Evolutionary conservation across 2,329 filamentous ascomycete species (phyloP).

Genomic region (Cladosporium sp.): DNA sequence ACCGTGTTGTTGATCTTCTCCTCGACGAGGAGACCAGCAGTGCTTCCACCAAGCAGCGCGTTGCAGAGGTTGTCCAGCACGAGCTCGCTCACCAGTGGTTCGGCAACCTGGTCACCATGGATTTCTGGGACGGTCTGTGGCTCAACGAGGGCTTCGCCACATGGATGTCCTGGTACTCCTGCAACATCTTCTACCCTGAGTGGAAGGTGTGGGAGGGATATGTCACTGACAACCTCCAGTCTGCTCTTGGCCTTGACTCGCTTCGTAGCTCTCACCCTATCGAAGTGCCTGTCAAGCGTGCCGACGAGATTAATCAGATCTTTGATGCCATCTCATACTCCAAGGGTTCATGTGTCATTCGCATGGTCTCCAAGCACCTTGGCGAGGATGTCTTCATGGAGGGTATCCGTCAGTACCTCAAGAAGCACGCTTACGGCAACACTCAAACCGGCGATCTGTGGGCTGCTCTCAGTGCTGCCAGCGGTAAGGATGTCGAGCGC

Average conservation of each 20-base stretch:
- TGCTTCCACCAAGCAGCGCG: constrained; percentile 84
- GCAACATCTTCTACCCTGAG: constrained; percentile 92
- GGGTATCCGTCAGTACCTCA: constrained; percentile 85
- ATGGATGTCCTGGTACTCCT: constrained; percentile 92
- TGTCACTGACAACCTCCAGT: constrained; percentile 87
- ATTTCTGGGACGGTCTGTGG: constrained; percentile 98
- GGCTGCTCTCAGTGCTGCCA: constrained; percentile 82
- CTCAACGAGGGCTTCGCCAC: constrained; percentile 92
- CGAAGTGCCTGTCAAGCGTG: constrained; percentile 91
- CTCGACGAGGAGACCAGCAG: constrained; percentile 90
- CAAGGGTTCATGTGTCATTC: constrained; percentile 91
- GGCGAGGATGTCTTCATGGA: constrained; percentile 92
- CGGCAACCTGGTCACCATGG: constrained; percentile 95
- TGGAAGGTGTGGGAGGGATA: constrained; percentile 98
- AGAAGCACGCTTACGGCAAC: constrained; percentile 96
- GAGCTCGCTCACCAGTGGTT: constrained; percentile 98
- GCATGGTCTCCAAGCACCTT: constrained; percentile 95
- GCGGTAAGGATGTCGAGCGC: constrained; percentile 83
- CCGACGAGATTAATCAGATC: constrained; percentile 96
- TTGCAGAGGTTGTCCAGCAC: constrained; percentile 94
- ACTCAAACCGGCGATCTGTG: constrained; percentile 89
- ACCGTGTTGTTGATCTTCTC: constrained; percentile 86
- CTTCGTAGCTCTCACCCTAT: constrained; percentile 94
- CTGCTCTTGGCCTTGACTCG: constrained; percentile 83
- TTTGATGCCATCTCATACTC: constrained; percentile 98